A percentile compares a stretch with the other conserved stretches of the same genome.
Conservation (phyloP, 192 early-diverging fungal genomes). For the Coemansia umbellata region DNA sequence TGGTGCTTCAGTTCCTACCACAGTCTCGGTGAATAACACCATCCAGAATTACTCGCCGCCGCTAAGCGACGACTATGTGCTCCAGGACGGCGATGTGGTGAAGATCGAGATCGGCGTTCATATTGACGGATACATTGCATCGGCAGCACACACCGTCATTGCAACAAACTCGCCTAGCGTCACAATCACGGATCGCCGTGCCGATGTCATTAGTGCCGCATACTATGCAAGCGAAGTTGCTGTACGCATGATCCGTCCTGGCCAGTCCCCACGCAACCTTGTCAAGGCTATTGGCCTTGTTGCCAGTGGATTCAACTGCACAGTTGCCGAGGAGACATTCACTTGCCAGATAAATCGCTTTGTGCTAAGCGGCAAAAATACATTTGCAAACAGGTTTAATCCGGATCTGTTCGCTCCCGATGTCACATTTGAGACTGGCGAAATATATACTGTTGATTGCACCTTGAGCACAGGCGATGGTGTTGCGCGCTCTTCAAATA, state of each 20-base stretch:
- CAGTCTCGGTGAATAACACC: conserved; percentile 72
- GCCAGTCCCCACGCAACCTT: conserved; percentile 56
- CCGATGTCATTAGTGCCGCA: conserved; percentile 79
- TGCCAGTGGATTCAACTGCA: conserved; percentile 59
- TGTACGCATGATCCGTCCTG: conserved; percentile 73
- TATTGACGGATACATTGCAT: conserved; percentile 86
- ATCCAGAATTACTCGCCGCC: conserved; percentile 77
- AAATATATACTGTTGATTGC: conserved; percentile 71
- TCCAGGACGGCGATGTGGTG: conserved; percentile 78
- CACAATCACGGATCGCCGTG: conserved; percentile 64
- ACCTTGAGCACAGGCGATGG: conserved; percentile 65
- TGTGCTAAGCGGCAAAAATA: conserved; percentile 63
- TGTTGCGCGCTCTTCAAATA: conserved; percentile 49
- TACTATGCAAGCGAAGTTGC: conserved; percentile 80
- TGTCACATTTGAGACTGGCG: conserved; percentile 66
- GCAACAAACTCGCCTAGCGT: conserved; percentile 59
- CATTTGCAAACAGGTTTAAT: conserved; percentile 56
- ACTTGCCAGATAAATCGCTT: conserved; percentile 73
- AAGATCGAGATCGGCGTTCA: conserved; percentile 90
- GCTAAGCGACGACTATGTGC: conserved; percentile 56
- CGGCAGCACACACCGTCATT: conserved; percentile 77
- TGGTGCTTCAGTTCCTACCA: conserved; percentile 82
- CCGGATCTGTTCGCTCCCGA: conserved; percentile 58
- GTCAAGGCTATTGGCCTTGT: conserved; percentile 58
- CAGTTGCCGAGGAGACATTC: conserved; percentile 63